Conservation (phyloP, 441 rosid genomes). For the Geranium incanum region DNA sequence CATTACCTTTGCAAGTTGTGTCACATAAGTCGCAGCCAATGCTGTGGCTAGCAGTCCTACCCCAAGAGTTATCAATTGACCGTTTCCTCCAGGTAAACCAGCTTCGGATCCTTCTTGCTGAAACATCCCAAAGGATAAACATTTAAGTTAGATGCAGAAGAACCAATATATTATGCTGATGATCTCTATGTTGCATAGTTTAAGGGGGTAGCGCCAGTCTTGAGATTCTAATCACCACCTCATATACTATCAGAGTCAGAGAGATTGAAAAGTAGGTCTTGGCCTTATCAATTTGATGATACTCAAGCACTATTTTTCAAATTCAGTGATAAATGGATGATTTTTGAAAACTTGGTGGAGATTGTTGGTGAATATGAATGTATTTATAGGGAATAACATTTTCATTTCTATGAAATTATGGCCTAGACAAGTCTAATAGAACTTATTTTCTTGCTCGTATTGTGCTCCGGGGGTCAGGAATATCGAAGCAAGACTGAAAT, state of each 20-base stretch:
- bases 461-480: not conserved
- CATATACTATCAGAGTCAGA: not conserved
- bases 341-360: not conserved
- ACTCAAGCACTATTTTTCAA: not conserved
- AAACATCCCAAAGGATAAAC: conserved; percentile 17
- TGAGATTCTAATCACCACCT: not conserved
- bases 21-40: conserved; percentile 75
- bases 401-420: not conserved
- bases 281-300: not conserved
- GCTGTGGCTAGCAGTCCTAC: conserved; percentile 74
- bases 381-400: not conserved
- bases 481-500: not conserved
- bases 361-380: not conserved
- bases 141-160: not conserved
- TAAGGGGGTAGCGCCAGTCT: not conserved
- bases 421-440: not conserved
- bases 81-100: conserved; percentile 67
- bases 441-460: not conserved
- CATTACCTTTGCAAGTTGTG: conserved; percentile 80
- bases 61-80: conserved; percentile 71
- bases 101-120: conserved; percentile 89
- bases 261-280: conserved; percentile 5
- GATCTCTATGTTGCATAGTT: not conserved
- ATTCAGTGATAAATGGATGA: not conserved
- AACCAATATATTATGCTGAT: not conserved